Conservation (phyloP, 139 green algal genomes). For the Chlorella ohadii region DNA sequence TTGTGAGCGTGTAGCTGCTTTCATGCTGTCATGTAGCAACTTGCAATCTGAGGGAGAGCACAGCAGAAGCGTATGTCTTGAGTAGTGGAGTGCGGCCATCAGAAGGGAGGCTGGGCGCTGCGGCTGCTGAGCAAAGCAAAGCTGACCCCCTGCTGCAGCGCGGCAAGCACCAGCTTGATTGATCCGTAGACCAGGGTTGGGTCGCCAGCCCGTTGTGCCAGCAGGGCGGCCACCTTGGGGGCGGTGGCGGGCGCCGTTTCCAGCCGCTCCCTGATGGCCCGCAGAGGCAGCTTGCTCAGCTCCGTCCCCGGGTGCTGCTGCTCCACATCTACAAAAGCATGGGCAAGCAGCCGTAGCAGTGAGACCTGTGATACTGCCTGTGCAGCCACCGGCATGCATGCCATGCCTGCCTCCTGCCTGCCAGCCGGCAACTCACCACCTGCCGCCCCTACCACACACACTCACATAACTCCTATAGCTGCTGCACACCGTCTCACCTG, state of each 20-base stretch:
- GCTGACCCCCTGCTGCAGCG: not conserved
- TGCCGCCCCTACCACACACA: too few relatives aligned
- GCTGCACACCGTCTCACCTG: too few relatives aligned
- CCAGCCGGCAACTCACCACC: too few relatives aligned
- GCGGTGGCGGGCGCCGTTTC: not conserved
- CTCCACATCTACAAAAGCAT: not conserved
- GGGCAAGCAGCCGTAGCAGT: too few relatives aligned
- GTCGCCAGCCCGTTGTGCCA: not conserved
- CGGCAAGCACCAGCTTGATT: not conserved
- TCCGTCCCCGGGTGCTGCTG: not conserved
- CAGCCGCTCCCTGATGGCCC: not conserved
- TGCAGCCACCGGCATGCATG: too few relatives aligned
- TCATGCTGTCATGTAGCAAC: too few relatives aligned
- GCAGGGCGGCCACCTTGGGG: not conserved
- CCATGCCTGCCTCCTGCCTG: too few relatives aligned
- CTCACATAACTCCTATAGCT: too few relatives aligned
- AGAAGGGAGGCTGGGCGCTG: conserved; percentile 2
- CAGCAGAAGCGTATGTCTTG: too few relatives aligned
- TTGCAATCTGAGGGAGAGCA: too few relatives aligned
- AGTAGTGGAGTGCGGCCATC: not conserved
- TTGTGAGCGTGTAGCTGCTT: too few relatives aligned
- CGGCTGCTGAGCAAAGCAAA: not conserved
- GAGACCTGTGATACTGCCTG: too few relatives aligned
- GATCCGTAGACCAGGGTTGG: not conserved
- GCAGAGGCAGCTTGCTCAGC: not conserved